A percentile compares a stretch with the other conserved stretches of the same genome.
Conservation (phyloP, 1,139 yeast genomes). For the Sugiyamaella neomexicana region DNA sequence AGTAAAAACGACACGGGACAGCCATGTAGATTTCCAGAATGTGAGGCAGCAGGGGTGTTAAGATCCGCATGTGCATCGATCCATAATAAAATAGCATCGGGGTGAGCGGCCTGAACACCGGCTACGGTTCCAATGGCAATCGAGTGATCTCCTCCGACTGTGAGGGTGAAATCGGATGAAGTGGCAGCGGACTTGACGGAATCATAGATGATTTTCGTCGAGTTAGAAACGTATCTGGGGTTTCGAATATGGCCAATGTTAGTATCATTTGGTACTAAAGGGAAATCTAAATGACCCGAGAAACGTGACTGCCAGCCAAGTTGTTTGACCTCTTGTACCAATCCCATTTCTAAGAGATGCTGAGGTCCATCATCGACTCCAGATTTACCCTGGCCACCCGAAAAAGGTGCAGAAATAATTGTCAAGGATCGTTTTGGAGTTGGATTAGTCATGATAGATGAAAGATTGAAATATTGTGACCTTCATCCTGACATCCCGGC, state of each 20-base stretch:
- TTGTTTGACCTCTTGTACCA: conserved; percentile 57
- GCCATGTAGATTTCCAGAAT: conserved; percentile 91
- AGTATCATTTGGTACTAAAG: conserved; percentile 39
- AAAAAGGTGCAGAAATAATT: conserved; percentile 80
- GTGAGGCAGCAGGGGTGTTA: conserved; percentile 84
- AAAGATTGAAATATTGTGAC: background rate
- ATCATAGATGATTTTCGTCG: conserved; percentile 63
- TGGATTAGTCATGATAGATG: conserved; percentile 4
- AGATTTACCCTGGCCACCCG: conserved; percentile 94
- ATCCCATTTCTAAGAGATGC: conserved; percentile 69
- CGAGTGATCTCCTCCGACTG: conserved; percentile 96
- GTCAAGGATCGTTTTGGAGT: conserved; percentile 21
- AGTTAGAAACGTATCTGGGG: conserved; percentile 72
- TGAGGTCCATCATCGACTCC: conserved; percentile 97
- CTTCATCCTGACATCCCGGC: background rate
- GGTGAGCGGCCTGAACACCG: conserved; percentile 75
- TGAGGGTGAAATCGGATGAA: conserved; percentile 64
- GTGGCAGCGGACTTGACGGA: conserved; percentile 58
- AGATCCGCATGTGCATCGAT: conserved; percentile 98
- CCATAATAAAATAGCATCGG: conserved; percentile 91
- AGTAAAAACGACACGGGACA: conserved; percentile 90
- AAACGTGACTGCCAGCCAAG: conserved; percentile 72
- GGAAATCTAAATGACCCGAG: conserved; percentile 55
- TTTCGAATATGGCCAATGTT: conserved; percentile 60
- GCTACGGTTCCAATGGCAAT: conserved; percentile 92